phyloP scores from a whole-genome alignment of 2,329 filamentous ascomycete genomes.

The Penicillium corylophilum region DNA sequence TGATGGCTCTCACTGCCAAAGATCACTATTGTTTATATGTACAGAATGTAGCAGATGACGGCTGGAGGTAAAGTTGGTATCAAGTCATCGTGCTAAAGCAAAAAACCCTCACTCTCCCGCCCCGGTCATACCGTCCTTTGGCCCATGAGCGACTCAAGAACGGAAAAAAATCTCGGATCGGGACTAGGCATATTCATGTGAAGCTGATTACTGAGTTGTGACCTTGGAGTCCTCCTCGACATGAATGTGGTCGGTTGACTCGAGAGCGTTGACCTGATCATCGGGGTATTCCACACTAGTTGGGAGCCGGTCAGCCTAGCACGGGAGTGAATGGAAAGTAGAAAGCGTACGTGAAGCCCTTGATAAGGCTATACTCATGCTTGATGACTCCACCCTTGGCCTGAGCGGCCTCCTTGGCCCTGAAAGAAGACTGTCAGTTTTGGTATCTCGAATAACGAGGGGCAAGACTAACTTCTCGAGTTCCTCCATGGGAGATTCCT shows the following conservation, averaged over 20 bases:
- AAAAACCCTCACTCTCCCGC: conserved; percentile 2
- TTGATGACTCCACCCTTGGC: conserved; percentile 80
- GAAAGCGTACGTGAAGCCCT: conserved; percentile 79
- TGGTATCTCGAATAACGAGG: neutral
- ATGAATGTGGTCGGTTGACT: conserved; percentile 69
- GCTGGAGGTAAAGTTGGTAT: conserved; percentile 17
- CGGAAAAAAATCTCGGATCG: neutral
- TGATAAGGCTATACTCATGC: conserved; percentile 83
- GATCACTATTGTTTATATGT: conserved; percentile 4
- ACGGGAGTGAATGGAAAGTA: neutral
- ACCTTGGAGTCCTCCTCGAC: conserved; percentile 75
- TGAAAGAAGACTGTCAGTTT: conserved; percentile 36
- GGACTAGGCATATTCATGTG: neutral
- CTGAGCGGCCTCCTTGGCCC: conserved; percentile 72
- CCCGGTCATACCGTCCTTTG: neutral
- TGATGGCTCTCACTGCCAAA: neutral
- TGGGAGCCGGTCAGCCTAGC: conserved; percentile 5
- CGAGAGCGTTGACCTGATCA: conserved; percentile 65
- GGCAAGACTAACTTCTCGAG: conserved; percentile 61
- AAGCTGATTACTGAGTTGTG: conserved; percentile 62
- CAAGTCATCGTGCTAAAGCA: conserved; percentile 20
- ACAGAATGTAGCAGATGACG: conserved; percentile 13
- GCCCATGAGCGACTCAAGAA: neutral
- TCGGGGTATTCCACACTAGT: conserved; percentile 70
- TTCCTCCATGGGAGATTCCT: conserved; percentile 64